These are phyloP conservation scores for Debaryomyces castellii DNA, from an alignment of 805 yeast genomes.

Conservation along the genomic window DNA sequence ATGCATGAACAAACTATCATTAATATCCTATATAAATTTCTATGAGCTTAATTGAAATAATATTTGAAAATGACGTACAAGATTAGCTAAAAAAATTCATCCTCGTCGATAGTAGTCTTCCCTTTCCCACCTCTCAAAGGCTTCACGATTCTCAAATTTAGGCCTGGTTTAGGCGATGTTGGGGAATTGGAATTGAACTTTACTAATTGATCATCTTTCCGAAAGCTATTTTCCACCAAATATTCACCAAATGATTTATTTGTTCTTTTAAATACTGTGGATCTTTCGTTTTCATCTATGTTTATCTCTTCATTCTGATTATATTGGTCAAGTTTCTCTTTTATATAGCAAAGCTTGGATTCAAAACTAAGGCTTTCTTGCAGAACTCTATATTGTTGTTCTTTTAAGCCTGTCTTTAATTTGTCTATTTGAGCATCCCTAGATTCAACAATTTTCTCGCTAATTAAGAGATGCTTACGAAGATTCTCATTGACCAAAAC, in stretches of 20 bases:
- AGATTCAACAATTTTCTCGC: conserved; percentile 55
- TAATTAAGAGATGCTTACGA: conserved; percentile 53
- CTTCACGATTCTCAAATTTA: conserved; percentile 60
- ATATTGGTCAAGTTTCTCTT: conserved; percentile 6
- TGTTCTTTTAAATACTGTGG: neutral
- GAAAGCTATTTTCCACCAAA: neutral
- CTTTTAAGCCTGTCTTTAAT: conserved; percentile 48
- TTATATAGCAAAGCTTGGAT: conserved; percentile 26
- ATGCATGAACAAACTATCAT: no score
- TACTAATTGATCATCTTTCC: neutral
- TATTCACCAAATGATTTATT: neutral
- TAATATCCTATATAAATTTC: neutral
- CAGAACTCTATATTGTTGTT: conserved; percentile 49
- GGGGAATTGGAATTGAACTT: conserved; percentile 1
- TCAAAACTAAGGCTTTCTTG: conserved; percentile 53
- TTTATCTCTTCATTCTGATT: neutral
- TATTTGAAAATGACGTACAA: conserved; percentile 41
- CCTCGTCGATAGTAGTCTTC: neutral
- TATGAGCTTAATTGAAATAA: conserved; percentile 55
- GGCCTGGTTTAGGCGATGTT: conserved; percentile 42
- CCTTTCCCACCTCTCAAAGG: conserved; percentile 56
- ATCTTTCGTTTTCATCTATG: neutral
- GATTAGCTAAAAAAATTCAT: neutral
- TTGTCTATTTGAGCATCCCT: conserved; percentile 57
- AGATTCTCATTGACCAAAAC: conserved; percentile 60